A percentile compares a stretch with the other conserved stretches of the same genome.
phyloP scores from a whole-genome alignment of 148 eudicot species.

The Persicaria tinctoria region DNA sequence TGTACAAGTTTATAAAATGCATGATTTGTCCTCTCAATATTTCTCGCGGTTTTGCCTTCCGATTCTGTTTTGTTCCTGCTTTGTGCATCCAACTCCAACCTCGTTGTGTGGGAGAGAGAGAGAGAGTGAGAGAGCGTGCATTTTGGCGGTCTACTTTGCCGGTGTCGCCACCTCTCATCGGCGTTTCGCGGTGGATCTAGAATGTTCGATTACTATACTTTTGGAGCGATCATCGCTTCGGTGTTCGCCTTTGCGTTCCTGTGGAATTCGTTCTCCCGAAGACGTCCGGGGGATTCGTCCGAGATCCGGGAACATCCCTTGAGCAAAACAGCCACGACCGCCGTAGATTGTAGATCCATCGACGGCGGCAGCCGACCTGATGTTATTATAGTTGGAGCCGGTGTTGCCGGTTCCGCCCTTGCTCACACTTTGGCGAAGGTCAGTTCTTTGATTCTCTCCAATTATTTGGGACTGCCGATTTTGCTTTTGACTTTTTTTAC shows the following conservation, averaged over 20 bases:
- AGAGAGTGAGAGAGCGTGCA: not conserved
- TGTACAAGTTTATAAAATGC: not conserved
- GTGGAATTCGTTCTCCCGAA: conserved; percentile 12
- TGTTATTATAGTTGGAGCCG: conserved; percentile 76
- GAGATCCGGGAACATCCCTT: not conserved
- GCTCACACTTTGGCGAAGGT: conserved; percentile 93
- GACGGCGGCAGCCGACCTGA: conserved; percentile 26
- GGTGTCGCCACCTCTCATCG: not conserved
- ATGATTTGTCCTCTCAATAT: not conserved
- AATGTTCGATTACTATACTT: conserved; percentile 32
- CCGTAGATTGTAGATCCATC: conserved; percentile 28
- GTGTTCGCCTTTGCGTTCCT: conserved; percentile 24
- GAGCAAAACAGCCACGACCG: not conserved
- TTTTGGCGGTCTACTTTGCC: not conserved
- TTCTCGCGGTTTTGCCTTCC: not conserved
- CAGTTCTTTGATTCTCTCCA: not conserved
- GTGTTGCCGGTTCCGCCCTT: conserved; percentile 89
- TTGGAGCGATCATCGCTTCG: conserved; percentile 32
- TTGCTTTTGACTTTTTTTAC: not conserved
- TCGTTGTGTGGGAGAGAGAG: not conserved
- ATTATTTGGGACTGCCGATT: not conserved
- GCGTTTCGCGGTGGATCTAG: not conserved
- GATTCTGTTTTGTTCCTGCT: not conserved
- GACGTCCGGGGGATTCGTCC: conserved; percentile 15
- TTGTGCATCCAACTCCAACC: not conserved